These are phyloP conservation scores for Fragaria ananassa DNA, from an alignment of 306 rosid species.

Conservation along the genomic window DNA sequence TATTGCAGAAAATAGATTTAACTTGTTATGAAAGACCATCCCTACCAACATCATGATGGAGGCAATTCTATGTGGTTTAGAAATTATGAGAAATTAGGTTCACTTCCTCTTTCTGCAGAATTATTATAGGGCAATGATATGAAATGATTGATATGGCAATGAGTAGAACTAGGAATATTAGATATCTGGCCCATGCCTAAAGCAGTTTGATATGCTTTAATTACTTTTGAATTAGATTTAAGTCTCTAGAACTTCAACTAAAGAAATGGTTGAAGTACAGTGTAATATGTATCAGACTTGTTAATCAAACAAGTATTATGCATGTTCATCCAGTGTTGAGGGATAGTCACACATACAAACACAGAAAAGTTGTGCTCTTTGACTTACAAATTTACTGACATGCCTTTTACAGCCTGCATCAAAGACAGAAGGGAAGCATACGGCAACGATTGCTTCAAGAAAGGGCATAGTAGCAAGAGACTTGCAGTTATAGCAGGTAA, in stretches of 20 bases:
- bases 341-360: neutral
- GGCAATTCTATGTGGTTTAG: neutral
- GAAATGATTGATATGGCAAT: neutral
- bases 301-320: neutral
- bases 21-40: neutral
- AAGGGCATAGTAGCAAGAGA: slow-evolving; percentile 49
- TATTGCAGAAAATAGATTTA: neutral
- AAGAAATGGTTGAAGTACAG: neutral
- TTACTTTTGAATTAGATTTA: neutral
- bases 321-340: neutral
- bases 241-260: neutral
- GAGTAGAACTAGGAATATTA: slow-evolving; percentile 5
- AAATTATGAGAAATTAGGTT: neutral
- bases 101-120: slow-evolving; percentile 6
- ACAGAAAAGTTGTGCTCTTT: neutral
- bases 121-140: slow-evolving; percentile 3
- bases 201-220: slow-evolving; percentile 1
- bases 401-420: slow-evolving; percentile 62
- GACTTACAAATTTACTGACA: slow-evolving; percentile 13
- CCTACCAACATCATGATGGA: slow-evolving; percentile 5
- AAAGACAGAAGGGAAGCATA: slow-evolving; percentile 57
- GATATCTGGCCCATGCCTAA: neutral
- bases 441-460: slow-evolving; percentile 58
- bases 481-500: slow-evolving; percentile 63
- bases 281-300: neutral